These are phyloP conservation scores for Spergularia azorica DNA, from an alignment of 179 eudicot genomes.

Conservation along the genomic window DNA sequence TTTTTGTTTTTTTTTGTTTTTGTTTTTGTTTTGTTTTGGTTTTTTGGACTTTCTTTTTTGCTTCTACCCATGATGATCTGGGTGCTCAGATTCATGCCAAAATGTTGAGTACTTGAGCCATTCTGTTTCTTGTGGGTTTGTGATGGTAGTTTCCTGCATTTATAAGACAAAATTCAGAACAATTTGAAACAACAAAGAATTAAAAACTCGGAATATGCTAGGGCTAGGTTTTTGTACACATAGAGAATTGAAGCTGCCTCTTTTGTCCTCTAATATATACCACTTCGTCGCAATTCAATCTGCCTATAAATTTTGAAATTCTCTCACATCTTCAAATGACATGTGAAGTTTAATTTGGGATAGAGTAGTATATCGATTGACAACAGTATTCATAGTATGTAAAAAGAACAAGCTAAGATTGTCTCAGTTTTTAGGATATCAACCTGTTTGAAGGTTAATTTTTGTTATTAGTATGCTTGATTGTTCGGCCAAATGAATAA, in stretches of 20 bases:
- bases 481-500: no score
- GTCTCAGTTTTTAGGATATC: no score
- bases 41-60: slow-evolving; percentile 2
- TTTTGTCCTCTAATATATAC: slow-evolving; percentile 18
- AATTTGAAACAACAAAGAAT: background rate
- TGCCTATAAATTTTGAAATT: no score
- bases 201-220: slow-evolving; percentile 21
- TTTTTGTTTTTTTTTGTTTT: background rate
- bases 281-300: no score
- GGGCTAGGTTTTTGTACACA: slow-evolving; percentile 32
- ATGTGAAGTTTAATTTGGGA: no score
- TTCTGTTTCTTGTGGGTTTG: slow-evolving; percentile 64
- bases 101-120: slow-evolving; percentile 73
- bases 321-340: no score
- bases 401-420: no score
- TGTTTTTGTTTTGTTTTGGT: background rate
- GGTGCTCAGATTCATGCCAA: slow-evolving; percentile 79
- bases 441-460: no score
- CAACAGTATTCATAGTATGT: no score
- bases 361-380: no score
- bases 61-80: slow-evolving; percentile 74
- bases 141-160: slow-evolving; percentile 66
- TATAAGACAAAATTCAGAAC: slow-evolving; percentile 7
- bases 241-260: slow-evolving; percentile 16
- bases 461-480: no score